Conservation (phyloP, 352 stramenopile genomes). For the Globisporangium rhizosaccharum region DNA sequence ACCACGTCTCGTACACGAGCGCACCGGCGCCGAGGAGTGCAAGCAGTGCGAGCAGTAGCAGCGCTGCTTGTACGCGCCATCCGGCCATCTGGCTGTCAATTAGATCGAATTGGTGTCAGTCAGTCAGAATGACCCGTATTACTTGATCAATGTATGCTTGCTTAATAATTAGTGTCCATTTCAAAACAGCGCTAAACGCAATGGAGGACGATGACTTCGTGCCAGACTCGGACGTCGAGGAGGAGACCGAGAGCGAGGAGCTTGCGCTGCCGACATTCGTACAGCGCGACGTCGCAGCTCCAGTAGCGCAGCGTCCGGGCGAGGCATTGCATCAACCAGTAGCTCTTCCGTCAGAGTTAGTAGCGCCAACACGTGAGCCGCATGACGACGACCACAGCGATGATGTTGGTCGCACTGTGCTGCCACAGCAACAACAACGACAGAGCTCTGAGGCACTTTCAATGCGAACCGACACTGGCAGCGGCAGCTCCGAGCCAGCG, state of each 20-base stretch:
- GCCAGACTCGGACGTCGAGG: slow-evolving; percentile 38
- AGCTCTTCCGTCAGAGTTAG: no score
- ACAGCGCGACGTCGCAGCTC: neutral
- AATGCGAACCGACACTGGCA: neutral
- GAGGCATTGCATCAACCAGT: no score
- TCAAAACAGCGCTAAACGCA: neutral
- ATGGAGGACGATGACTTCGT: slow-evolving; percentile 58
- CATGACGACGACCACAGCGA: neutral
- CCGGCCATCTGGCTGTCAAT: no score
- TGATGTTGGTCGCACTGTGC: neutral
- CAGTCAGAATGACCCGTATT: no score
- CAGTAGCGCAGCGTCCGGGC: neutral
- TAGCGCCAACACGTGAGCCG: neutral
- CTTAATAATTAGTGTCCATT: neutral
- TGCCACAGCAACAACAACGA: neutral
- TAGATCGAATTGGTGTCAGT: no score
- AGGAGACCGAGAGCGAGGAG: slow-evolving; percentile 2
- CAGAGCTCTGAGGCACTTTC: neutral
- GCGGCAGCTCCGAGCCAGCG: neutral
- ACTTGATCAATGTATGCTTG: neutral
- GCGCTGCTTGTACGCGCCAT: neutral
- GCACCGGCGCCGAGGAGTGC: neutral
- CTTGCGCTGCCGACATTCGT: no score
- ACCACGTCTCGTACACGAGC: slow-evolving; percentile 24
- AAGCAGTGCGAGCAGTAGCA: slow-evolving; percentile 9